Conservation (phyloP, 257 asterid genomes). For the Verbena officinalis region DNA sequence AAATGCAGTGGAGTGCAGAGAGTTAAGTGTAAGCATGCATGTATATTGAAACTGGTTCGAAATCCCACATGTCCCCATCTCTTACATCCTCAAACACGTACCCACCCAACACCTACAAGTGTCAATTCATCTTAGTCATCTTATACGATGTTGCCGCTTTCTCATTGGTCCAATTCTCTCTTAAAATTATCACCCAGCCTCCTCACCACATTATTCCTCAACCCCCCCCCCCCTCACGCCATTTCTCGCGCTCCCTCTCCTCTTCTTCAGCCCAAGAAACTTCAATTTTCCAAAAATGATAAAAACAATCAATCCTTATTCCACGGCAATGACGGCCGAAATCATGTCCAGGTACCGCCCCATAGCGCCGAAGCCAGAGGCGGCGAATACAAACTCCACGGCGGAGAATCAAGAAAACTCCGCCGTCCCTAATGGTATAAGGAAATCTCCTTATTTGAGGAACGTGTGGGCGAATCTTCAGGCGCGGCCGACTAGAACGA, state of each 20-base stretch:
- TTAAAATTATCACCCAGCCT: slow-evolving; percentile 28
- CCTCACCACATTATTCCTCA: slow-evolving; percentile 5
- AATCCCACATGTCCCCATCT: slow-evolving; percentile 74
- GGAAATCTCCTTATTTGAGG: slow-evolving; percentile 66
- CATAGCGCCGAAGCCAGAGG: slow-evolving; percentile 87
- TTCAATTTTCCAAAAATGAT: slow-evolving; percentile 52
- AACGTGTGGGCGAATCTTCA: slow-evolving; percentile 83
- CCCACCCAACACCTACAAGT: slow-evolving; percentile 77
- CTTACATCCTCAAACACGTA: slow-evolving; percentile 70
- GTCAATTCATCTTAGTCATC: slow-evolving; percentile 45
- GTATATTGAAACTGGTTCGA: slow-evolving; percentile 33
- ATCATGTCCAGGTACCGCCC: slow-evolving; percentile 94
- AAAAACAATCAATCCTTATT: slow-evolving; percentile 59
- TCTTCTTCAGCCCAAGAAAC: neutral
- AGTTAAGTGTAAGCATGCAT: slow-evolving; percentile 83
- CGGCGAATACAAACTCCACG: slow-evolving; percentile 24
- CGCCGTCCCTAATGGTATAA: slow-evolving; percentile 52
- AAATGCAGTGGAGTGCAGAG: neutral
- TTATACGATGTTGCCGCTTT: slow-evolving; percentile 58
- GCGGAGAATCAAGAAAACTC: slow-evolving; percentile 28
- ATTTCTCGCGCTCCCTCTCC: neutral
- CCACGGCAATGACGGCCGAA: slow-evolving; percentile 74
- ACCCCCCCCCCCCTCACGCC: slow-evolving; percentile 12
- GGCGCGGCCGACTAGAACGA: slow-evolving; percentile 81
- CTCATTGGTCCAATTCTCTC: slow-evolving; percentile 48